Evolutionary conservation across 2,329 filamentous ascomycete genomes (phyloP).

Genomic region (Aspergillus pseudoterreus): DNA sequence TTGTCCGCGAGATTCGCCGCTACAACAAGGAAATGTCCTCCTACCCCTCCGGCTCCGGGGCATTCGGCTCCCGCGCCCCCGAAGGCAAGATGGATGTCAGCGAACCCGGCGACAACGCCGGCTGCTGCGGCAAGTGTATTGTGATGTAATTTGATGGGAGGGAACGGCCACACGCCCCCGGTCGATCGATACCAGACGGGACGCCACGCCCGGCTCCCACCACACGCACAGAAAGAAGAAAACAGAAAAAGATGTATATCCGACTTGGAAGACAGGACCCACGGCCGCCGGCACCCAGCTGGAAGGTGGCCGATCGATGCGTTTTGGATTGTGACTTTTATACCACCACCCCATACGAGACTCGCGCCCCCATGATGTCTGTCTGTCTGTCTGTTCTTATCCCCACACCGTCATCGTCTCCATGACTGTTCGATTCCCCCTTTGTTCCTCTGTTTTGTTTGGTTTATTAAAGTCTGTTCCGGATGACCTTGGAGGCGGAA

Average conservation of each 20-base stretch:
- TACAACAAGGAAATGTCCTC: constrained; percentile 98
- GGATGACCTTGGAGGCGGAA: constrained; percentile 19
- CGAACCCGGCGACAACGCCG: constrained; percentile 47
- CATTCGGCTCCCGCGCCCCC: constrained; percentile 59
- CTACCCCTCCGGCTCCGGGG: constrained; percentile 66
- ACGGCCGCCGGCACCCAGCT: constrained; percentile 15
- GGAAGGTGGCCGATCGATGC: constrained; percentile 20
- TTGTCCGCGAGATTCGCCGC: constrained; percentile 93
- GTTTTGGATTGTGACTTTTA: constrained; percentile 21
- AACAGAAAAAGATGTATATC: constrained; percentile 9
- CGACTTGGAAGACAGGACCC: constrained; percentile 13
- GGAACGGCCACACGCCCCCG: constrained; percentile 10
- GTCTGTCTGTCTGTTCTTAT: constrained; percentile 17
- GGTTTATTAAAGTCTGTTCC: constrained; percentile 25
- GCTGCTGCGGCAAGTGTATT: constrained; percentile 82
- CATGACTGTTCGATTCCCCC: constrained; percentile 40
- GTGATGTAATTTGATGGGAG: constrained; percentile 60
- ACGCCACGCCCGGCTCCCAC: not conserved
- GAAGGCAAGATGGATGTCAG: constrained; percentile 72
- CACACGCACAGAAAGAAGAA: constrained; percentile 11
- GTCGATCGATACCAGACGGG: constrained; percentile 8
- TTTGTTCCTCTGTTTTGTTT: constrained; percentile 30
- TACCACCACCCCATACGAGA: constrained; percentile 17
- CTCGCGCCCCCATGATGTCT: constrained; percentile 27
- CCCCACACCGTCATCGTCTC: constrained; percentile 36